phyloP scores from a whole-genome alignment of 1,284 basidiomycete species.

The Microstroma glucosiphilum region DNA sequence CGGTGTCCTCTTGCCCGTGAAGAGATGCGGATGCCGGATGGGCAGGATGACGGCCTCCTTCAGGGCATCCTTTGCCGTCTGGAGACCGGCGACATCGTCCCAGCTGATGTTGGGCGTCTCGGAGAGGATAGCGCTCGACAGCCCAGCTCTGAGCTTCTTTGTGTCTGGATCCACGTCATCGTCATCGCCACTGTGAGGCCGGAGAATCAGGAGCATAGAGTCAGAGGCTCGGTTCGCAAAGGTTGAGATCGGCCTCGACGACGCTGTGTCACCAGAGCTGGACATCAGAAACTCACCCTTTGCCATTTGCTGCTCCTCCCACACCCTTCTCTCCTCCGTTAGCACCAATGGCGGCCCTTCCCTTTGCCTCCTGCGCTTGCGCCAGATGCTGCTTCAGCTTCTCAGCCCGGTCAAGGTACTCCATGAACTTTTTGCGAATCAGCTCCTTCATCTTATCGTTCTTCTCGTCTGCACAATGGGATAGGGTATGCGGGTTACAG shows the following conservation, averaged over 20 bases:
- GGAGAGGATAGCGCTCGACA: conserved; percentile 79
- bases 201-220: too few species aligned
- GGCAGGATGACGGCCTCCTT: conserved; percentile 98
- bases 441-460: conserved; percentile 85
- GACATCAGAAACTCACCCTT: conserved; percentile 56
- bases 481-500: conserved; percentile 53
- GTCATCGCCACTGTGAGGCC: conserved; percentile 56
- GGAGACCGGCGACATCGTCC: conserved; percentile 95
- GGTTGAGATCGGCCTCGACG: too few species aligned
- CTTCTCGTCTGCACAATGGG: conserved; percentile 63
- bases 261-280: too few species aligned
- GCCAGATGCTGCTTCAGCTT: conserved; percentile 66
- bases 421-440: conserved; percentile 76
- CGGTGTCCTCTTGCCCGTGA: conserved; percentile 94
- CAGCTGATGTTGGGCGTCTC: conserved; percentile 95
- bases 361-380: conserved; percentile 67
- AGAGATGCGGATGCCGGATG: conserved; percentile 96
- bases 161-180: conserved; percentile 76
- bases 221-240: too few species aligned
- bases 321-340: conserved; percentile 61
- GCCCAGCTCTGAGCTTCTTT: conserved; percentile 85
- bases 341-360: conserved; percentile 70
- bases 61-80: conserved; percentile 86
- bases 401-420: conserved; percentile 89
- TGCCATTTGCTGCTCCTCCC: conserved; percentile 61